Conservation (phyloP, 2,329 filamentous ascomycete genomes). For the Penicillium sp. region DNA sequence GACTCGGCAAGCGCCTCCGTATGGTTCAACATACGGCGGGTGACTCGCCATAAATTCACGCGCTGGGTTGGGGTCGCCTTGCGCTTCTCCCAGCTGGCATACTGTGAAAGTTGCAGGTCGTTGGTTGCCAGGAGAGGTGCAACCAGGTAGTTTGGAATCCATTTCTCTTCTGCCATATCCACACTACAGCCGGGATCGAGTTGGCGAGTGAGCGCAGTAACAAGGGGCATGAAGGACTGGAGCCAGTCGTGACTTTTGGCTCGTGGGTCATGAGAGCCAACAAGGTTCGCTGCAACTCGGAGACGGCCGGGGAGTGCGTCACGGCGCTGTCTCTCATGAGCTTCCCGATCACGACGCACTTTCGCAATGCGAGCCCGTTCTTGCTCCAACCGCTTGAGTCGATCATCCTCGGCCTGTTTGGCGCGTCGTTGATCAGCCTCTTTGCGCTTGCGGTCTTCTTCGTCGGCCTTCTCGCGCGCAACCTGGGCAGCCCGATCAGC, state of each 20-base stretch:
- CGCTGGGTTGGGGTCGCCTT: slow-evolving; percentile 46
- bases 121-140: slow-evolving; percentile 52
- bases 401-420: slow-evolving; percentile 51
- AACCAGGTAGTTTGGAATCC: slow-evolving; percentile 53
- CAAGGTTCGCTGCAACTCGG: slow-evolving; percentile 46
- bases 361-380: slow-evolving; percentile 46
- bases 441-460: slow-evolving; percentile 45
- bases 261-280: slow-evolving; percentile 45
- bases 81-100: slow-evolving; percentile 50
- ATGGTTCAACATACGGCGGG: slow-evolving; percentile 48
- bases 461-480: slow-evolving; percentile 46
- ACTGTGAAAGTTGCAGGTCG: slow-evolving; percentile 52
- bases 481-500: slow-evolving; percentile 36
- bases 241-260: slow-evolving; percentile 48
- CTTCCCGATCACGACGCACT: slow-evolving; percentile 46
- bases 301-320: slow-evolving; percentile 50
- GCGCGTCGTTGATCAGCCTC: slow-evolving; percentile 46
- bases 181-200: slow-evolving; percentile 42
- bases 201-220: slow-evolving; percentile 46
- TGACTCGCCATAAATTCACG: slow-evolving; percentile 51
- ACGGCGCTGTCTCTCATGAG: slow-evolving; percentile 48
- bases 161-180: slow-evolving; percentile 46
- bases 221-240: slow-evolving; percentile 49
- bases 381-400: slow-evolving; percentile 45
- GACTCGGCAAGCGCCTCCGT: slow-evolving; percentile 42